Base-by-base conservation (phyloP, 2,329 filamentous ascomycete genomes). In the Aspergillus ruber region DNA sequence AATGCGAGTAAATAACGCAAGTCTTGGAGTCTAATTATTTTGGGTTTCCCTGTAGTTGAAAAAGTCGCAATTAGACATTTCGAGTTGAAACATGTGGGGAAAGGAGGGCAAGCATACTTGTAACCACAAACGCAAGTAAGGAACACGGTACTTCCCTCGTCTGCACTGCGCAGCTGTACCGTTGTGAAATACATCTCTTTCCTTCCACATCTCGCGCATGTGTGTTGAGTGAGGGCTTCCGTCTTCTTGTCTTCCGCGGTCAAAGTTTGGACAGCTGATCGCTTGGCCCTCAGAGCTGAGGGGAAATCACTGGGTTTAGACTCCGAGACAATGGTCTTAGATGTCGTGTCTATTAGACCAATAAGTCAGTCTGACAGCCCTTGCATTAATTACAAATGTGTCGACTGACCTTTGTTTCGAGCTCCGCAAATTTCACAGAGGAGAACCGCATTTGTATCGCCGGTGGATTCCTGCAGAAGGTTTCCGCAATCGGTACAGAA, bases 401-500 rank as follows among this genome's bases (percentile, higher is more conserved):
- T 39, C 33, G 40, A 50, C 57, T 44, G 60, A 94, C 89, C 89
- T 83, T 81, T 84, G 65, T 91, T 95, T 62, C 87, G 80, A 36
- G 87, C 82, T 52, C 87, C 88, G 68, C 91, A 97, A 66, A 90
- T 85, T 60, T 88, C 86, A 76, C 91, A 98, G 55, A 79, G 77
- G 49, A 97, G 73, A 48, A 86, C 79, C 48, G 86, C 85, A 64
- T 89, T 86, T 57, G 82, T 78, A 50, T 83, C 84, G 51, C 87
- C 88, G 53, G 85, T 85, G 42, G 87, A 89, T 45, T 85, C 80
- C 45, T 93, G 89, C 36, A 97, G 76, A 3, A 96, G 78, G 66
- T 95, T 95, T 52, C 91, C 91, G 68, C 91, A 97, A 66, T 90
- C 88, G 46, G 80, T 88, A 74, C 91, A 97, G 70, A 97, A 97